Percentiles rank a stretch among this genome's conserved stretches.
These are phyloP conservation scores for Colletotrichum godetiae DNA, from an alignment of 2,329 filamentous ascomycete species.

Conservation along the genomic window DNA sequence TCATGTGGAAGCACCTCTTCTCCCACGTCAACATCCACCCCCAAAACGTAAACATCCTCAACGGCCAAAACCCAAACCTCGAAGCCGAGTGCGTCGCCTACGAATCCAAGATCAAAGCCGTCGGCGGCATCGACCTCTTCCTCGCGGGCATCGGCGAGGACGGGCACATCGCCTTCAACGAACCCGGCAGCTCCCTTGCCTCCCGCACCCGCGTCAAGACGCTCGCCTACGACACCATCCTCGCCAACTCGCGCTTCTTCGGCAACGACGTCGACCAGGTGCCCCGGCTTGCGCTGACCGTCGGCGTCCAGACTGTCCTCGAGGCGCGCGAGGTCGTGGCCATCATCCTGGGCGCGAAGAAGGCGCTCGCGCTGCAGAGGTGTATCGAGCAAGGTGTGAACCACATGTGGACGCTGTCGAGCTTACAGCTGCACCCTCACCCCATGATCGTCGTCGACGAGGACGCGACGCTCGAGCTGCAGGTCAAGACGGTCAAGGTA, in stretches of 20 bases:
- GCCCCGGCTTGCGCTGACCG: constrained; percentile 84
- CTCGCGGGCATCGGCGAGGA: constrained; percentile 87
- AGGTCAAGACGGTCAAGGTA: constrained; percentile 78
- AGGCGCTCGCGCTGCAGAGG: constrained; percentile 81
- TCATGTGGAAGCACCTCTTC: constrained; percentile 96
- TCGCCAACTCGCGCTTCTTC: constrained; percentile 89
- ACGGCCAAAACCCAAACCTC: constrained; percentile 82
- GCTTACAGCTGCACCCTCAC: constrained; percentile 82
- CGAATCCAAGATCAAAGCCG: constrained; percentile 79
- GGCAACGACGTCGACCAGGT: constrained; percentile 78
- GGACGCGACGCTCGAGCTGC: constrained; percentile 78
- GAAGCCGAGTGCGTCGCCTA: constrained; percentile 83
- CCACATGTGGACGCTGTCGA: constrained; percentile 91
- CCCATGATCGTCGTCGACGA: constrained; percentile 88
- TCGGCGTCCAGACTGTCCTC: constrained; percentile 85
- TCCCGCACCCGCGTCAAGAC: constrained; percentile 88
- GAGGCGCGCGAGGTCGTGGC: constrained; percentile 85
- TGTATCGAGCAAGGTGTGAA: constrained; percentile 86
- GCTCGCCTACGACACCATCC: constrained; percentile 85
- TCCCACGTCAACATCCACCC: constrained; percentile 85
- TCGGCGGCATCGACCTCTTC: constrained; percentile 87
- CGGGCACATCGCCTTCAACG: constrained; percentile 92
- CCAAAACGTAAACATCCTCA: constrained; percentile 84
- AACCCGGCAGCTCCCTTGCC: constrained; percentile 82
- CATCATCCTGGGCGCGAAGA: constrained; percentile 85